Percentiles rank a stretch among this genome's conserved stretches.
Conservation (phyloP, 495 filamentous ascomycete species). For the Filosporella fistucella region DNA sequence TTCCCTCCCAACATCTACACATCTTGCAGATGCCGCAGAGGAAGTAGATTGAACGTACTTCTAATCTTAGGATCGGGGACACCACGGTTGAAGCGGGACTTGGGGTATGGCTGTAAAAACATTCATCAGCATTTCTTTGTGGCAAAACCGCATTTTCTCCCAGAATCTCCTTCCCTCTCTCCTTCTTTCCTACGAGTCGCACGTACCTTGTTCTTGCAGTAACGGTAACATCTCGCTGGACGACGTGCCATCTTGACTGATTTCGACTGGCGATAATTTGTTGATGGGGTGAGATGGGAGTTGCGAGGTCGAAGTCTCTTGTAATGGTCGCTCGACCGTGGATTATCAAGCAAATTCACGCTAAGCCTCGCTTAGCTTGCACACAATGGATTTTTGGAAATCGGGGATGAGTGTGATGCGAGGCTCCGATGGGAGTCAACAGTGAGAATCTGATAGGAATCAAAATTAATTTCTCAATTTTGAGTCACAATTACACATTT, state of each 20-base stretch:
- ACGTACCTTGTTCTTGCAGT: conserved; percentile 99
- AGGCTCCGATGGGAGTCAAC: no score
- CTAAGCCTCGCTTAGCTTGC: conserved; percentile 13
- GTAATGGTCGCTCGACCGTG: no score
- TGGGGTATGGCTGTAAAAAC: conserved; percentile 79
- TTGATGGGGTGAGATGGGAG: conserved; percentile 36
- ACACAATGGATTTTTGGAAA: conserved; percentile 17
- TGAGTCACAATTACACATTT: no score
- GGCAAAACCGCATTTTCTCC: not conserved
- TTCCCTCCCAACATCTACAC: no score
- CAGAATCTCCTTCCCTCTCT: not conserved
- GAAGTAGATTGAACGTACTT: not conserved
- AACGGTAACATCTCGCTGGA: conserved; percentile 98
- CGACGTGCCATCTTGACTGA: conserved; percentile 92
- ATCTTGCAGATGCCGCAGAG: no score
- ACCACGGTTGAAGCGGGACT: conserved; percentile 99
- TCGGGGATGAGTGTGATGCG: no score
- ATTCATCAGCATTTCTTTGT: conserved; percentile 14
- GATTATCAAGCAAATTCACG: conserved; percentile 11
- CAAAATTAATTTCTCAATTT: no score
- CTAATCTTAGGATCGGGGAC: conserved; percentile 95
- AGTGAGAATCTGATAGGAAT: no score
- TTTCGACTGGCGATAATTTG: conserved; percentile 54
- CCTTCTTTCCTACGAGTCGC: no score
- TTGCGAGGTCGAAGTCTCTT: conserved; percentile 22